These are phyloP conservation scores for Chaetomium sp. DNA, from an alignment of 2,329 filamentous ascomycete species.

Conservation along the genomic window DNA sequence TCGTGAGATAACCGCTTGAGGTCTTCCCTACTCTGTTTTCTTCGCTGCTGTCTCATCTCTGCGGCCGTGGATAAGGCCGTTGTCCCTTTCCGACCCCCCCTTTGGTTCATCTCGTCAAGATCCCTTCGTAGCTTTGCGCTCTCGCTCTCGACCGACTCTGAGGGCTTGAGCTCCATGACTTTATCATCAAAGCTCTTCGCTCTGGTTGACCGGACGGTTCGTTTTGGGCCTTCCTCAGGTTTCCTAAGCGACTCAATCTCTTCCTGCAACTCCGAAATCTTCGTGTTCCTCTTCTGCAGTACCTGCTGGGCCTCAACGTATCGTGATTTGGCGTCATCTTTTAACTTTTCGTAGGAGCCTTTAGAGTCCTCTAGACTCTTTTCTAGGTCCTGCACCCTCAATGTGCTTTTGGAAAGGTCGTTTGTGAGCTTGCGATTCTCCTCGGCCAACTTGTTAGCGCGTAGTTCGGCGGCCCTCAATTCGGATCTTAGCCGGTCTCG, in stretches of 20 bases:
- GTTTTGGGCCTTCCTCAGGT: slow-evolving; percentile 12
- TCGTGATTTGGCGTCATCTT: slow-evolving; percentile 46
- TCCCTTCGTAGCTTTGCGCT: slow-evolving; percentile 14
- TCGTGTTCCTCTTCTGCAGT: slow-evolving; percentile 49
- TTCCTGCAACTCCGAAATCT: slow-evolving; percentile 50
- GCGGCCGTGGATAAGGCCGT: background rate
- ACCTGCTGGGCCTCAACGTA: slow-evolving; percentile 51
- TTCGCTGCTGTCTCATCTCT: slow-evolving; percentile 4
- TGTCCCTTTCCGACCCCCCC: slow-evolving; percentile 4
- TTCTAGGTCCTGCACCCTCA: slow-evolving; percentile 28
- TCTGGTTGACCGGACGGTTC: slow-evolving; percentile 17
- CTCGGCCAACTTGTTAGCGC: slow-evolving; percentile 32
- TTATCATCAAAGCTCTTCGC: slow-evolving; percentile 28
- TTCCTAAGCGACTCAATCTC: slow-evolving; percentile 43
- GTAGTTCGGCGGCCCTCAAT: slow-evolving; percentile 42
- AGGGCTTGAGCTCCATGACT: slow-evolving; percentile 14
- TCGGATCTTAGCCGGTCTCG: slow-evolving; percentile 46
- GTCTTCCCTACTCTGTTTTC: slow-evolving; percentile 8
- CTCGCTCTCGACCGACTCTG: slow-evolving; percentile 15
- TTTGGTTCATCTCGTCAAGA: slow-evolving; percentile 13
- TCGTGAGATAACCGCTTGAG: slow-evolving; percentile 12
- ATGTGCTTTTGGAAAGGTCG: slow-evolving; percentile 26
- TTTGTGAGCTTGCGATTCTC: slow-evolving; percentile 30
- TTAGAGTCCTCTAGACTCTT: slow-evolving; percentile 22
- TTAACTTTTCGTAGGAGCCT: slow-evolving; percentile 45